Evolutionary conservation across 306 rosid genomes (phyloP).

Genomic region (Malus asiatica): DNA sequence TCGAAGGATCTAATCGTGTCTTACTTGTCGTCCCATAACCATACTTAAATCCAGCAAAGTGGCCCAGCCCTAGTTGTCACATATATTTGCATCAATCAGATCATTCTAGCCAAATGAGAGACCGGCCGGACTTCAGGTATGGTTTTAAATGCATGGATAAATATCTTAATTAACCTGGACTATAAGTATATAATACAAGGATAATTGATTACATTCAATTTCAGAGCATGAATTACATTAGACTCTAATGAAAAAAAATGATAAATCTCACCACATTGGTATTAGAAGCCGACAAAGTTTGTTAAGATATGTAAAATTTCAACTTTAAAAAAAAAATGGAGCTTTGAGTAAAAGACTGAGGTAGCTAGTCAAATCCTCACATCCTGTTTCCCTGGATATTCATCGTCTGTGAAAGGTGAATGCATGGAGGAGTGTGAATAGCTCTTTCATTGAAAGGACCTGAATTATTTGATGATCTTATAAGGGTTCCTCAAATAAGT

Average conservation of each 20-base stretch:
- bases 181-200: background rate
- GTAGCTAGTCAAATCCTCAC: background rate
- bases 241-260: background rate
- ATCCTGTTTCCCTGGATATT: background rate
- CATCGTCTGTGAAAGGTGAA: background rate
- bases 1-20: constrained; percentile 38
- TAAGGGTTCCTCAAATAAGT: background rate
- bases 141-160: constrained; percentile 24
- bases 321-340: background rate
- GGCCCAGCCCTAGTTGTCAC: background rate
- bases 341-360: background rate
- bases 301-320: background rate
- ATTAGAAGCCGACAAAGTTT: background rate
- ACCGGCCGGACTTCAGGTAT: constrained; percentile 35
- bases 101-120: constrained; percentile 45
- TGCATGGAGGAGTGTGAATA: background rate
- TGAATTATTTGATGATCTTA: background rate
- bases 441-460: no score
- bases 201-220: background rate
- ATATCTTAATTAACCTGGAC: no score
- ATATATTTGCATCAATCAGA: constrained; percentile 50
- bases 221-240: background rate
- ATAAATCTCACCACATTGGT: background rate
- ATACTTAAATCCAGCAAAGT: constrained; percentile 25
- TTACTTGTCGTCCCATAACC: constrained; percentile 25